These are phyloP conservation scores for Kwoniella botswanensis DNA, from an alignment of 768 basidiomycete genomes.

Conservation along the genomic window DNA sequence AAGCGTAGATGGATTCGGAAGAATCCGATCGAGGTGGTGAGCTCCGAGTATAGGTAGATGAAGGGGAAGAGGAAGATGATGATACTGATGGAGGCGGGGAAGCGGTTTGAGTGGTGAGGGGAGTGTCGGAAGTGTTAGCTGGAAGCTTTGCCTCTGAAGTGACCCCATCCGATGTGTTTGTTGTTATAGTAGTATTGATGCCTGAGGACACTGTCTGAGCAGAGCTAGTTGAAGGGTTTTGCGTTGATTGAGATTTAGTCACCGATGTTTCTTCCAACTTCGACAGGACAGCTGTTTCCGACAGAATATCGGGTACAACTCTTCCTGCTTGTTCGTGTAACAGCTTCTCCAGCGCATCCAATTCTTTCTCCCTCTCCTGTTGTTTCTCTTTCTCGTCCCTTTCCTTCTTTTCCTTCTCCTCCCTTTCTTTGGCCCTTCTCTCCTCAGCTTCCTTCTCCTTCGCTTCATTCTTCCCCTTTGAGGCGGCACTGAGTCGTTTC, in stretches of 20 bases:
- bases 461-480: conserved; percentile 33
- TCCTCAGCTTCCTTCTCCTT: conserved; percentile 36
- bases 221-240: neutral
- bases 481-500: conserved; percentile 31
- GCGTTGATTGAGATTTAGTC: neutral
- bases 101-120: neutral
- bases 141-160: neutral
- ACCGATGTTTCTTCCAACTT: conserved; percentile 1
- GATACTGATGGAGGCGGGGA: neutral
- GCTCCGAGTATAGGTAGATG: conserved; percentile 23
- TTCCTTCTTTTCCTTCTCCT: conserved; percentile 18
- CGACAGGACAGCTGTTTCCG: conserved; percentile 21
- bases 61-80: conserved; percentile 9
- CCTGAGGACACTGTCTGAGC: neutral
- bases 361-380: conserved; percentile 36
- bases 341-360: conserved; percentile 41
- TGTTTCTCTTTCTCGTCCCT: conserved; percentile 27
- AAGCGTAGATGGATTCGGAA: conserved; percentile 88
- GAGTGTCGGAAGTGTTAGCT: neutral
- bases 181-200: neutral
- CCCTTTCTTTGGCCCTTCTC: conserved; percentile 25
- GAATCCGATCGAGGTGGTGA: conserved; percentile 44
- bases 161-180: neutral
- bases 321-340: conserved; percentile 40
- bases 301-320: conserved; percentile 14